Evolutionary conservation across 106 monocot species (phyloP), one percentile per base, ranked within the genome.

Genomic region (Platanthera guangdongensis): DNA sequence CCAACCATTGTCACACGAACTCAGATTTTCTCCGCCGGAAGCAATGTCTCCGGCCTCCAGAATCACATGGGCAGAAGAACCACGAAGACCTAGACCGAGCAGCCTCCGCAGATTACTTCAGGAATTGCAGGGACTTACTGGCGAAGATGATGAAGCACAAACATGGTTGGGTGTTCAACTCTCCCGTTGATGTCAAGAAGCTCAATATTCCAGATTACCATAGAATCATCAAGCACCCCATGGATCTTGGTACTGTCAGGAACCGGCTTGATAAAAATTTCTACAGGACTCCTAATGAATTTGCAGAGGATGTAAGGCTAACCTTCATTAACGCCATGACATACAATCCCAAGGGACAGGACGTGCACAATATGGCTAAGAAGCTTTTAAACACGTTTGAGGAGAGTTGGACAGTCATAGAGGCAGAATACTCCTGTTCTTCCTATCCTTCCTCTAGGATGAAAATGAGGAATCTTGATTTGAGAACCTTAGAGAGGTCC

Each of bases 241-340:
- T 39, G 39, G 39, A 39, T 39, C 39, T 39, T 50, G 87, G 90
- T 18, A 87, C 87, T 1, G 72, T 90, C 14, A 90, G 83, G 60
- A 47, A 78, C 6, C 72, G 83, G 57, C 83, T 90, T 15, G 39
- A 21, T 16, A 81, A 78, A 14, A 81, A 85, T 47, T 79, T 73
- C 78, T 90, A 90, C 70, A 85, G 80, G 74, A 70, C 82, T 2
- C 90, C 90, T 0, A 51, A 71, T 55, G 90, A 87, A 64, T 90
- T 90, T 54, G 90, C 39, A 39, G 39, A 39, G 39, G 39, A 39
- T 39, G 39, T 39, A 39, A 39, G 39, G 39, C 39, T 39, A 3
- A 90, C 90, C 3, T 90, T 90, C 57, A 52, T 57, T 14, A 90
- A 90, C 57, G 90, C 90, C 68, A 87, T 87, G 90, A 87, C 85